phyloP scores from a whole-genome alignment of 2,329 filamentous ascomycete genomes.

The Exophiala lecanii-corni region DNA sequence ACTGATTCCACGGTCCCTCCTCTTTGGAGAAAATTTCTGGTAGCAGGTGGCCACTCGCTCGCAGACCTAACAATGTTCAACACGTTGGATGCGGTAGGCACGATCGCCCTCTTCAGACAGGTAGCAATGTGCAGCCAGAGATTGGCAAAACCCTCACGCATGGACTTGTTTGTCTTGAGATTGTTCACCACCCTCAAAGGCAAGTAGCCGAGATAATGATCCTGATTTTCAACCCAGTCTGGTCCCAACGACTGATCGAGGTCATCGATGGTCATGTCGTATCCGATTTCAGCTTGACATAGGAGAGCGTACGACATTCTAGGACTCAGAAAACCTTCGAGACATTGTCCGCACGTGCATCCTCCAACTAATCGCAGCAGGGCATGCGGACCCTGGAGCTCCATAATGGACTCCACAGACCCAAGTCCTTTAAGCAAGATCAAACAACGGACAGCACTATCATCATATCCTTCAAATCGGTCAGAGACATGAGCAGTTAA shows the following conservation, averaged over 20 bases:
- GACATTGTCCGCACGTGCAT: conserved; percentile 38
- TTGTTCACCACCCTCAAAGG: conserved; percentile 27
- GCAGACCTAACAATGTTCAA: conserved; percentile 19
- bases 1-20: conserved; percentile 31
- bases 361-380: conserved; percentile 31
- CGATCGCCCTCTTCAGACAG: conserved; percentile 23
- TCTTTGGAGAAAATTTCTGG: conserved; percentile 30
- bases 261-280: conserved; percentile 24
- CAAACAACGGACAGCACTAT: conserved; percentile 29
- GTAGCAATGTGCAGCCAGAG: conserved; percentile 31
- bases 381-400: conserved; percentile 14
- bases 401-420: conserved; percentile 9
- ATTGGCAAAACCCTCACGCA: conserved; percentile 33
- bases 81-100: conserved; percentile 28
- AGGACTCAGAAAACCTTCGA: conserved; percentile 36
- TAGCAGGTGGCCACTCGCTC: conserved; percentile 30
- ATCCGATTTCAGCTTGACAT: conserved; percentile 26
- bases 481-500: conserved; percentile 29
- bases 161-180: conserved; percentile 33
- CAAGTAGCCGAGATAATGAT: conserved; percentile 24
- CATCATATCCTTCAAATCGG: conserved; percentile 31
- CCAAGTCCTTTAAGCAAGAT: conserved; percentile 22
- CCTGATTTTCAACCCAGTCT: conserved; percentile 21
- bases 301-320: conserved; percentile 33
- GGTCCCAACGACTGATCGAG: conserved; percentile 20